Evolutionary conservation across 106 monocot genomes (phyloP).

Genomic region (Apostasia shenzhenica): DNA sequence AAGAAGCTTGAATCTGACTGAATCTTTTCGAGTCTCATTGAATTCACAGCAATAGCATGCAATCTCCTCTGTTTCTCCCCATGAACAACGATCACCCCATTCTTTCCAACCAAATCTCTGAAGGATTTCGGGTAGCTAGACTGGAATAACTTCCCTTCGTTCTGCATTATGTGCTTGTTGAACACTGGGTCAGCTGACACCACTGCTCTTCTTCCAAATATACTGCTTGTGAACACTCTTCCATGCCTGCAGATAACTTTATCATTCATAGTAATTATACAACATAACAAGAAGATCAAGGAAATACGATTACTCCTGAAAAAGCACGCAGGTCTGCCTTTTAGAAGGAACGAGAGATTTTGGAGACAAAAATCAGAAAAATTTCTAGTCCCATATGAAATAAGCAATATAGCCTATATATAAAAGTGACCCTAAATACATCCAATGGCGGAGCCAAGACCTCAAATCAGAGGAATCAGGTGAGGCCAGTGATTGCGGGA

Average conservation of each 20-base stretch:
- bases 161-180: constrained; percentile 36
- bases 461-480: too few relatives aligned
- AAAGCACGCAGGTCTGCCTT: too few relatives aligned
- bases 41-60: constrained; percentile 28
- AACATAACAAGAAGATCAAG: too few relatives aligned
- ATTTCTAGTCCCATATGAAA: too few relatives aligned
- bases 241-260: constrained; percentile 21
- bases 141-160: constrained; percentile 35
- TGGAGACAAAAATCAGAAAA: too few relatives aligned
- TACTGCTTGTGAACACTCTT: constrained; percentile 30
- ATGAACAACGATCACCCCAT: constrained; percentile 34
- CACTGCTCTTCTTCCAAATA: constrained; percentile 33
- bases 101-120: constrained; percentile 32
- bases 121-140: constrained; percentile 45
- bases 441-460: too few relatives aligned
- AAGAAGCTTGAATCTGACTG: constrained; percentile 13
- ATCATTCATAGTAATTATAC: neutral
- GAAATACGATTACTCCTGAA: too few relatives aligned
- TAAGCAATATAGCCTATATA: too few relatives aligned
- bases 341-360: too few relatives aligned
- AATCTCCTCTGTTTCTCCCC: constrained; percentile 44
- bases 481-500: too few relatives aligned
- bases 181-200: constrained; percentile 40
- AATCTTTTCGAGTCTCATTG: constrained; percentile 30
- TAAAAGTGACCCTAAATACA: too few relatives aligned